These are phyloP conservation scores for Solanum lycopersicoides DNA, from an alignment of 257 asterid genomes.

Conservation along the genomic window DNA sequence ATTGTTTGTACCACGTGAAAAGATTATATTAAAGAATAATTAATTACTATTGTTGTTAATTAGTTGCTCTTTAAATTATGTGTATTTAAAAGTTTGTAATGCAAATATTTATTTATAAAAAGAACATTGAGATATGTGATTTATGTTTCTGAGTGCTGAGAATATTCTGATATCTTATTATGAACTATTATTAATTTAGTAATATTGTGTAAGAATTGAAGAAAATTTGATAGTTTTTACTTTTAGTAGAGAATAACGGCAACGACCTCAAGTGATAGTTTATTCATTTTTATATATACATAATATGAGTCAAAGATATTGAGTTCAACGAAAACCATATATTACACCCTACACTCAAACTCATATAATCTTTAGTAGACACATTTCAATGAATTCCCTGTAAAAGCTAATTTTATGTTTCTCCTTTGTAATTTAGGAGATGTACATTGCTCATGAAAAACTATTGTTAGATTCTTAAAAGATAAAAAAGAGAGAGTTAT, in stretches of 20 bases:
- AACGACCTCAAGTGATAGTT: not conserved
- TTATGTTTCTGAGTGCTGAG: not conserved
- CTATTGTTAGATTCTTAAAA: not conserved
- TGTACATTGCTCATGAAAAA: not conserved
- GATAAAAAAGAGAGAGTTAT: not conserved
- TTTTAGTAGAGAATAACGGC: not conserved
- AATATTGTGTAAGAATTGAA: not conserved
- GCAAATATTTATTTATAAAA: not conserved
- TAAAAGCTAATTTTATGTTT: not conserved
- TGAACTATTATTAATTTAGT: not conserved
- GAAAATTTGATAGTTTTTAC: not conserved
- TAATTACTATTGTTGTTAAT: not conserved
- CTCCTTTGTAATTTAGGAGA: not conserved
- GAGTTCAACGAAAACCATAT: not conserved
- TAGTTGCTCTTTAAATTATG: not conserved
- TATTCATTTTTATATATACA: not conserved
- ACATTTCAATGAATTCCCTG: not conserved
- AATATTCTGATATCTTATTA: not conserved
- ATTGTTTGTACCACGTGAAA: not conserved
- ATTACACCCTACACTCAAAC: not conserved
- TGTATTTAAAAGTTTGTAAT: not conserved
- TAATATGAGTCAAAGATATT: not conserved
- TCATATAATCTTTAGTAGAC: not conserved
- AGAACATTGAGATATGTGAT: not conserved
- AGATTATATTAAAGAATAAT: not conserved